Evolutionary conservation across 805 yeast species (phyloP).

Genomic region (Saccharomycopsis selenospora): DNA sequence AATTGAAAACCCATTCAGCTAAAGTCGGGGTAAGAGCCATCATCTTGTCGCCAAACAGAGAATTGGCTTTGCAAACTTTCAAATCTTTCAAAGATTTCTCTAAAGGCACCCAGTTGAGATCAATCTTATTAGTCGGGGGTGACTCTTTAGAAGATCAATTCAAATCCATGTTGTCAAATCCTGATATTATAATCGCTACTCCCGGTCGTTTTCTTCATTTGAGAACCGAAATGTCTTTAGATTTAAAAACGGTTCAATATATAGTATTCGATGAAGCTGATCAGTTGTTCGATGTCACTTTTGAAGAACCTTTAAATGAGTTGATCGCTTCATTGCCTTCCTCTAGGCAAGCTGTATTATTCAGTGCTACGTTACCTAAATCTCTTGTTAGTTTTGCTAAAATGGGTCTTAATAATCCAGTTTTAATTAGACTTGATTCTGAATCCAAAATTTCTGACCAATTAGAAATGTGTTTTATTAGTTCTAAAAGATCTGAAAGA

Average conservation of each 20-base stretch:
- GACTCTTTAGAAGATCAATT: slow-evolving; percentile 98
- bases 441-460: slow-evolving; percentile 87
- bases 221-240: slow-evolving; percentile 90
- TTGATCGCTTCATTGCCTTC: slow-evolving; percentile 77
- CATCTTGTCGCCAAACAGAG: slow-evolving; percentile 91
- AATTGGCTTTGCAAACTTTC: slow-evolving; percentile 87
- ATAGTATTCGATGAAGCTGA: slow-evolving; percentile 97
- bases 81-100: slow-evolving; percentile 85
- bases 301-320: slow-evolving; percentile 87
- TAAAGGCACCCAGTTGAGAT: slow-evolving; percentile 73
- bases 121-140: slow-evolving; percentile 88
- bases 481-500: slow-evolving; percentile 76
- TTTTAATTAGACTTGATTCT: slow-evolving; percentile 85
- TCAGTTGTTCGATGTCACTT: slow-evolving; percentile 93
- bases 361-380: slow-evolving; percentile 92
- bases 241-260: slow-evolving; percentile 75
- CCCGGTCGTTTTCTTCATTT: slow-evolving; percentile 97
- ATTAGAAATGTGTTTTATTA: slow-evolving; percentile 80
- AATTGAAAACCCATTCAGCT: slow-evolving; percentile 74
- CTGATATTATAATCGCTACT: slow-evolving; percentile 92
- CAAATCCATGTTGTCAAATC: slow-evolving; percentile 83
- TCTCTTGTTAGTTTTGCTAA: slow-evolving; percentile 93
- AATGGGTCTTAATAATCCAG: slow-evolving; percentile 91
- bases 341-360: slow-evolving; percentile 77
- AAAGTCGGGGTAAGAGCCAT: slow-evolving; percentile 85